Evolutionary conservation across 2,329 filamentous ascomycete genomes (phyloP), one percentile per base, ranked within the genome.

Genomic region (Ophiostoma australiae): DNA sequence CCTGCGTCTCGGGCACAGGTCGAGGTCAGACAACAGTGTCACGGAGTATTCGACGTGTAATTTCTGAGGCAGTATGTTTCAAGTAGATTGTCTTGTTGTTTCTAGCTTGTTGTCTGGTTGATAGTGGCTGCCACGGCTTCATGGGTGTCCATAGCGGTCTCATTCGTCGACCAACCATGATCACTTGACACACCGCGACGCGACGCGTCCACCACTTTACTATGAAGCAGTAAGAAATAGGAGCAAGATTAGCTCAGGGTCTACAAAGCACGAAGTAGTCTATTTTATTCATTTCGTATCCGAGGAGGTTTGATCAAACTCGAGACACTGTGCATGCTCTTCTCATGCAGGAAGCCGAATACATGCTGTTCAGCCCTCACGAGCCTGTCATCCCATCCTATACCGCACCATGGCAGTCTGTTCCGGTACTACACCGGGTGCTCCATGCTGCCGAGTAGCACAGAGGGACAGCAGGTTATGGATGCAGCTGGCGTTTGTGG

Each of bases 161-260:
- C 27, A 41, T 41, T 41, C 39, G 37, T 11, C 15, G 44, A 48
- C 44, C 20, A 20, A 20, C 44, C 4, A 17, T 20, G 44, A 48
- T 5, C 20, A 8, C 20, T 17, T 48, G 52, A 58, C n/a, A 55
- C 17, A 31, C 23, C 52, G 52, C 52, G 52, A 58, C 52, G 52
- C 52, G 52, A 58, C 52, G 52, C 52, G 52, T 58, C 52, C n/a
- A 27, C 52, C 52, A 58, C 39, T 27, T 58, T 58, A 31, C 27
- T 31, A 31, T 31, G 27, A 31, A 31, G 27, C 27, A 31, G 3
- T 31, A 31, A 31, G 27, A 31, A 31, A 27, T 27, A 27, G n/a
- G n/a, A 13, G n/a, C 15, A 58, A 58, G 3, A 27, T 13, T 27
- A 17, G 4, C n/a, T 48, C 23, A 4, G 23, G 52, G 52, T 58